Percentiles rank a stretch among this genome's conserved stretches.
Evolutionary conservation across 352 stramenopile species (phyloP).

Genomic region (Globisporangium rhizosaccharum): DNA sequence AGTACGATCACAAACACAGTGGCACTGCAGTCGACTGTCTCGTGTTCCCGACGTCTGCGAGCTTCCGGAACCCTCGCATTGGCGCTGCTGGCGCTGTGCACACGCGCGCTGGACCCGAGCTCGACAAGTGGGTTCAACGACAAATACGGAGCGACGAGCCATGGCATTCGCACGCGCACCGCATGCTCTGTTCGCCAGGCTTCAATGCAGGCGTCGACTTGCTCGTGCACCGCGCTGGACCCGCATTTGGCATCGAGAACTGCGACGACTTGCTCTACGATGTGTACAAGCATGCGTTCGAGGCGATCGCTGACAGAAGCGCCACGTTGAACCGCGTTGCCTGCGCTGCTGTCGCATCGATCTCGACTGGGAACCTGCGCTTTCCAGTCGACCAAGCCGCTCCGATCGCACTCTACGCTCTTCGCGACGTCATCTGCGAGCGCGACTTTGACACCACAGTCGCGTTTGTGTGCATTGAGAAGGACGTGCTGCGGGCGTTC

Average conservation of each 20-base stretch:
- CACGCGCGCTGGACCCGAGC: slow-evolving; percentile 28
- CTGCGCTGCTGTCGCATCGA: slow-evolving; percentile 38
- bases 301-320: too few relatives aligned
- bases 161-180: slow-evolving; percentile 4
- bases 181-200: slow-evolving; percentile 36
- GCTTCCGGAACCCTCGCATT: slow-evolving; percentile 29
- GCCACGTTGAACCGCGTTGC: too few relatives aligned
- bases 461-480: slow-evolving; percentile 51
- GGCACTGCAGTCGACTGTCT: slow-evolving; percentile 44
- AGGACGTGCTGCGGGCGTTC: slow-evolving; percentile 30
- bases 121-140: slow-evolving; percentile 17
- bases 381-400: too few relatives aligned
- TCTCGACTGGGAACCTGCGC: slow-evolving; percentile 59
- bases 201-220: slow-evolving; percentile 33
- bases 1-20: slow-evolving; percentile 23
- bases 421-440: slow-evolving; percentile 30
- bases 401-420: too few relatives aligned
- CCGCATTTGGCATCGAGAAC: slow-evolving; percentile 1
- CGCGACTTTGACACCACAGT: slow-evolving; percentile 33
- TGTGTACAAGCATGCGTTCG: too few relatives aligned
- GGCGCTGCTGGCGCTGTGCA: slow-evolving; percentile 48
- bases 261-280: too few relatives aligned
- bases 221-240: slow-evolving; percentile 60
- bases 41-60: slow-evolving; percentile 44
- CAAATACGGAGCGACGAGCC: background rate